Conservation (phyloP, 2,329 filamentous ascomycete genomes). For the Capronia coronata region DNA sequence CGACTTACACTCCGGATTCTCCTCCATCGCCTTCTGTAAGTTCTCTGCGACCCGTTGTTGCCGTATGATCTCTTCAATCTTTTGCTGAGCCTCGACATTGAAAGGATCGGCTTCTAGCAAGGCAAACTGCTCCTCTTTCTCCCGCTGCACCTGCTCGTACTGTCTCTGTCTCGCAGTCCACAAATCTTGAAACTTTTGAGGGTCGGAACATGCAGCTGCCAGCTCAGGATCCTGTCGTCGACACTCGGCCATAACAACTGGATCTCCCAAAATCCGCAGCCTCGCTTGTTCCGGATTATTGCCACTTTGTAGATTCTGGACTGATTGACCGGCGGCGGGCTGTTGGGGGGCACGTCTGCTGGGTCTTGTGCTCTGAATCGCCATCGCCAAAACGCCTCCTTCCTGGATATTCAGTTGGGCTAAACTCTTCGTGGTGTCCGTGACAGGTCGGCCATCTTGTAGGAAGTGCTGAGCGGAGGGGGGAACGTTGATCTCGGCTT, state of each 20-base stretch:
- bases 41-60: conserved; percentile 94
- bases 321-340: conserved; percentile 22
- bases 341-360: conserved; percentile 18
- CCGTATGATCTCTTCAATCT: conserved; percentile 95
- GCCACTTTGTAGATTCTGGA: conserved; percentile 30
- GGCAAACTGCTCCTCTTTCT: conserved; percentile 75
- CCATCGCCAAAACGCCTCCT: conserved; percentile 86
- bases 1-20: conserved; percentile 82
- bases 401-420: conserved; percentile 73
- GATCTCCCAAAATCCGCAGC: conserved; percentile 73
- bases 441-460: conserved; percentile 77
- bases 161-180: conserved; percentile 62
- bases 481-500: conserved; percentile 72
- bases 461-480: conserved; percentile 73
- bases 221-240: conserved; percentile 68
- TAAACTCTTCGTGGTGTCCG: conserved; percentile 71
- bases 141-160: conserved; percentile 64
- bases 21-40: conserved; percentile 89
- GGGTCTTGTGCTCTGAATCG: conserved; percentile 48
- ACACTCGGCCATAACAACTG: conserved; percentile 63
- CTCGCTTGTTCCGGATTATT: conserved; percentile 73
- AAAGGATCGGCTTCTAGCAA: conserved; percentile 90
- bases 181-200: conserved; percentile 66
- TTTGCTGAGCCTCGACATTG: conserved; percentile 80
- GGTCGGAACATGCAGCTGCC: conserved; percentile 67